Evolutionary conservation across 1,284 basidiomycete species (phyloP).

Genomic region (Cryptococcus sp.): DNA sequence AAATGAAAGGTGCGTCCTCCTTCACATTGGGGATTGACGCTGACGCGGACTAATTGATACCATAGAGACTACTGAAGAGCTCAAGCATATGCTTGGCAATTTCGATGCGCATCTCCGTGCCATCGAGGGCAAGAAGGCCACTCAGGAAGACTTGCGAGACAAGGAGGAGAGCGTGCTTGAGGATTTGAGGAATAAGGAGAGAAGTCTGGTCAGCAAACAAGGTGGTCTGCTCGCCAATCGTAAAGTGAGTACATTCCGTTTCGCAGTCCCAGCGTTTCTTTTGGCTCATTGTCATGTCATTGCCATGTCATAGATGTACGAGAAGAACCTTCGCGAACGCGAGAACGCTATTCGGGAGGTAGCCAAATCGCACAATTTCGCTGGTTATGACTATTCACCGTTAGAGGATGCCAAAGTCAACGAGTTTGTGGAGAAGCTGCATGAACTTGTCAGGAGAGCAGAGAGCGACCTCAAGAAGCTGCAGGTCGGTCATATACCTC

Average conservation of each 20-base stretch:
- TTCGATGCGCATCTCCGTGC: constrained; percentile 61
- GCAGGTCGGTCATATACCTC: constrained; percentile 20
- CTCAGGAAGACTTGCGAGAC: constrained; percentile 37
- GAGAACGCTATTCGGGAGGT: constrained; percentile 74
- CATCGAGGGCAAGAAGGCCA: constrained; percentile 38
- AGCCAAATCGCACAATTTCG: constrained; percentile 67
- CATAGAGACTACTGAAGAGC: constrained; percentile 74
- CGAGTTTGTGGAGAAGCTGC: constrained; percentile 43
- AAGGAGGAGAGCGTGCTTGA: constrained; percentile 44
- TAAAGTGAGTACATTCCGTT: constrained; percentile 32
- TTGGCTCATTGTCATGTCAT: not conserved
- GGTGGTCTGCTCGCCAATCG: constrained; percentile 45
- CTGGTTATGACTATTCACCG: constrained; percentile 63
- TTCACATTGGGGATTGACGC: not conserved
- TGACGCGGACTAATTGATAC: constrained; percentile 4
- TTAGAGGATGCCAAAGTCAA: constrained; percentile 43
- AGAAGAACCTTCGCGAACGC: constrained; percentile 69
- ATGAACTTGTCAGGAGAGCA: constrained; percentile 40
- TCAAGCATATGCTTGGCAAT: constrained; percentile 67
- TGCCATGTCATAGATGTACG: constrained; percentile 64
- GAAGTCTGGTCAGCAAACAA: constrained; percentile 37
- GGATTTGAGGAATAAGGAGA: constrained; percentile 36
- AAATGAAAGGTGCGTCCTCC: constrained; percentile 65
- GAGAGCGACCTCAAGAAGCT: constrained; percentile 44
- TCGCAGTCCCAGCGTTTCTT: not conserved